Base-by-base conservation (phyloP, 345 rosid genomes). In the Euclidium syriacum region DNA sequence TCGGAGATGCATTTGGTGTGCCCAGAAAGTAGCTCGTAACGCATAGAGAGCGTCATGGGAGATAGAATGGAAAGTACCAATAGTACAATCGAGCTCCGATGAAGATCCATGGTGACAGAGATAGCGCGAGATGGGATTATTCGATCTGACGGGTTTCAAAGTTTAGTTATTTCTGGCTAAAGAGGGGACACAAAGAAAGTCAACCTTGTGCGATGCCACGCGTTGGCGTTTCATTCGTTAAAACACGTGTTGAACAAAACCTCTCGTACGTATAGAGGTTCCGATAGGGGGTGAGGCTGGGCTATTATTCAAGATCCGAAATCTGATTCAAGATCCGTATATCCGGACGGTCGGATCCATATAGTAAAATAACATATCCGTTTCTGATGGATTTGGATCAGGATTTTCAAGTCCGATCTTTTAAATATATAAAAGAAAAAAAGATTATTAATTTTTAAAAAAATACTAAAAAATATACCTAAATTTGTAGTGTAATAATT, bases 1-100 rank as follows among this genome's bases (percentile, higher is more conserved):
- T 92, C 98, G 19, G 94, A 58, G 73, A 92, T 89, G 83, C 98
- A 92, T 73, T 87, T 92, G 10, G 91, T 83, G 68, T 79, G 89
- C 0, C 88, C 91, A 19, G 98, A 87, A 33, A 64, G 64, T 27
- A 92, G 14, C 46, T 89, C 95, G 85, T 85, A 87, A 2, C 94
- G 85, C 26, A 89, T 57, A 0, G 95, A 82, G 16, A 72, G 59
- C 19, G 89, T 72, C 7, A 47, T 35, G 2, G 79, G 74, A 15
- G 67, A 57, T 40, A 83, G 44, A 36, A 81, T 4, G 39, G 70
- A 80, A 2, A 83, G 15, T 5, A 65, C 39, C 26, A 77, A 23
- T 5, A 66, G 12, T 2, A 41, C 4, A 34, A 60, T 30, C 38
- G 39, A 48, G 59, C 75, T 71, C 59, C 70, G 59, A 25, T 14